These are phyloP conservation scores for Jackrogersella minutella DNA, from an alignment of 495 filamentous ascomycete genomes.

Conservation along the genomic window DNA sequence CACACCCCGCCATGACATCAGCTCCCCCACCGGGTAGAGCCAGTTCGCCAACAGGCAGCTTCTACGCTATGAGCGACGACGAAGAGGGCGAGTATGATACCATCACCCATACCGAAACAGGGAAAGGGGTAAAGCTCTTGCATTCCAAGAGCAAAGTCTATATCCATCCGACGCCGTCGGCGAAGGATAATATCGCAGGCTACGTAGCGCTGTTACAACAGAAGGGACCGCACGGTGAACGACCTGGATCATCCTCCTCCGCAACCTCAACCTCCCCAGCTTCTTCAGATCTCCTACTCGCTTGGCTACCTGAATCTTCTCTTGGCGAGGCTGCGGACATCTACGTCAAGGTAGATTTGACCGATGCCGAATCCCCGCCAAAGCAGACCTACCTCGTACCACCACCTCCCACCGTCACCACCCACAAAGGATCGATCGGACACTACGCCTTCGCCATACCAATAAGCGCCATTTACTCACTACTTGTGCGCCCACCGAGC, in stretches of 20 bases:
- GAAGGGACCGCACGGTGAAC: constrained; percentile 63
- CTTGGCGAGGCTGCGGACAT: constrained; percentile 85
- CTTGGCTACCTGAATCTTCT: constrained; percentile 92
- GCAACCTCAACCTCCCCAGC: constrained; percentile 46
- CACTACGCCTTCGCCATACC: constrained; percentile 94
- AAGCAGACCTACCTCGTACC: constrained; percentile 91
- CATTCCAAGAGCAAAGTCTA: constrained; percentile 99
- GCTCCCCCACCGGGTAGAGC: constrained; percentile 44
- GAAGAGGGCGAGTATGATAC: constrained; percentile 96
- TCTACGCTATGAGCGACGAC: constrained; percentile 96
- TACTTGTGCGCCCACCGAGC: constrained; percentile 90
- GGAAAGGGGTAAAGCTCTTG: constrained; percentile 91
- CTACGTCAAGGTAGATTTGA: constrained; percentile 94
- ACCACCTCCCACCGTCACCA: constrained; percentile 82
- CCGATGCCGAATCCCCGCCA: constrained; percentile 80
- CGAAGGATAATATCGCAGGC: constrained; percentile 96
- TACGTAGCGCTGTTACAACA: constrained; percentile 96
- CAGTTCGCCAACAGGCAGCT: constrained; percentile 83
- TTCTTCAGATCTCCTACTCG: constrained; percentile 80
- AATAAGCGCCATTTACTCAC: constrained; percentile 85
- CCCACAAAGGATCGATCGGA: constrained; percentile 73
- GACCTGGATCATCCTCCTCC: constrained; percentile 63
- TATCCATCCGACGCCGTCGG: constrained; percentile 91
- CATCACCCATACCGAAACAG: constrained; percentile 81
- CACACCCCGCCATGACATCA: constrained; percentile 46